Evolutionary conservation across 2,329 filamentous ascomycete genomes (phyloP), one percentile per base, ranked within the genome.

Genomic region (Chrysoporthe austroafricana): DNA sequence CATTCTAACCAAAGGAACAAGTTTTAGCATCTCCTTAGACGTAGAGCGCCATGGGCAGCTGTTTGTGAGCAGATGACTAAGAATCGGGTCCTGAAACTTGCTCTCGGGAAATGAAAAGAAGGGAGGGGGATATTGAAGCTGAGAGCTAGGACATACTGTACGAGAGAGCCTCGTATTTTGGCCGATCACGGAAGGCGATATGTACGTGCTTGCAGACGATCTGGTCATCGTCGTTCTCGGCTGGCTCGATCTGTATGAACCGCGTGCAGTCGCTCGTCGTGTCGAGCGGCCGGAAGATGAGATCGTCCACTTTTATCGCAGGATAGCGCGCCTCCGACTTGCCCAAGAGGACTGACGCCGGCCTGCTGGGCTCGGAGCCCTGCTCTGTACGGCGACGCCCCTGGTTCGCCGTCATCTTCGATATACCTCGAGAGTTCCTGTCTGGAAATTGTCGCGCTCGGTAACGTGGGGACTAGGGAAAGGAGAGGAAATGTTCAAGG

Each of bases 121-220:
- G 21, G 16, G 1, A 14, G 2, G 21, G 21, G 7, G 16, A 9
- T 34, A n/a, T 14, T n/a, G 34, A 21, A n/a, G 26, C 9, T 18
- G 6, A 50, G 4, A 9, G 7, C 2, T 4, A 8, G 44, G 9
- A 7, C 59, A 18, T 60, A 61, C 36, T 39, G 14, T 76, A 77
- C 1, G 74, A 76, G 44, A 76, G 62, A 18, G 73, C 73, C 34
- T 73, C 64, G 60, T 71, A 75, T 16, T 66, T 70, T 9, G 73
- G 72, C 26, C 62, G 67, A 5, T 71, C 61, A 1, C 57, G 68
- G 32, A 75, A 73, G 1, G 54, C n/a, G 13, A 64, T 59, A 16
- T 70, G 64, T 18, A 52, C 32, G 26, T 72, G 61, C 18, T 42
- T 64, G 65, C 72, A 73, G 21, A 63, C 61, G 9, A 72, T 46